Percentiles rank a stretch among this genome's conserved stretches.
Conservation (phyloP, 768 basidiomycete genomes). For the Xerocomellus intermedius region DNA sequence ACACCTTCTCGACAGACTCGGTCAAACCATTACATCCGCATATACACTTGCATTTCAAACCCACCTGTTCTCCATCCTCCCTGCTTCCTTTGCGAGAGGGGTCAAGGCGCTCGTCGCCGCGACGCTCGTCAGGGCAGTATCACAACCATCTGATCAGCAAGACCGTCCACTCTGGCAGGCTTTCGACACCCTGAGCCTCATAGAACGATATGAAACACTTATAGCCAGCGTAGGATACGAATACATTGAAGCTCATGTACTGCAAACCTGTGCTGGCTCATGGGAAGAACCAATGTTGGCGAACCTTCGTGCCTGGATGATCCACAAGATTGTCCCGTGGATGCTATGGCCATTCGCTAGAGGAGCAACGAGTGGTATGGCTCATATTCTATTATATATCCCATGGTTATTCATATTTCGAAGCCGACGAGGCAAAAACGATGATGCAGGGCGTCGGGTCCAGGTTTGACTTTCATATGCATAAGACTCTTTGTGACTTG, state of each 20-base stretch:
- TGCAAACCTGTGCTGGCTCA: slow-evolving; percentile 59
- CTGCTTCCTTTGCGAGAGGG: slow-evolving; percentile 61
- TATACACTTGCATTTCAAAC: slow-evolving; percentile 74
- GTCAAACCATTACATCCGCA: slow-evolving; percentile 53
- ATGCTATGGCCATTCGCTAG: slow-evolving; percentile 78
- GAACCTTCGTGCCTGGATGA: slow-evolving; percentile 72
- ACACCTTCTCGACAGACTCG: slow-evolving; percentile 46
- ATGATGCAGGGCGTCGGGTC: slow-evolving; percentile 78
- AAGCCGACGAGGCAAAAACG: slow-evolving; percentile 68
- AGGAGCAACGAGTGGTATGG: slow-evolving; percentile 55
- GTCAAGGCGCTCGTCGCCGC: slow-evolving; percentile 66
- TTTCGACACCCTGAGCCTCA: slow-evolving; percentile 69
- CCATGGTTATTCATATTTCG: slow-evolving; percentile 2
- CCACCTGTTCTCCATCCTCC: slow-evolving; percentile 68
- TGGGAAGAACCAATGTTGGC: slow-evolving; percentile 70
- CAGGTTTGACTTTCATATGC: slow-evolving; percentile 89
- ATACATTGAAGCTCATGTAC: slow-evolving; percentile 74
- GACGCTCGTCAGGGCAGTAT: slow-evolving; percentile 41
- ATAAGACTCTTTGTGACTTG: slow-evolving; percentile 86
- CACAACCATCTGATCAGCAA: slow-evolving; percentile 27
- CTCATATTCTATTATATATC: slow-evolving; percentile 7
- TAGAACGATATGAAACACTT: slow-evolving; percentile 81
- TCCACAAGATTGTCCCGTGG: slow-evolving; percentile 79
- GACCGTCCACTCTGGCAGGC: slow-evolving; percentile 50
- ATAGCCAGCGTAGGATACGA: slow-evolving; percentile 84